Percentiles rank a stretch among this genome's conserved stretches.
Evolutionary conservation across 176 grass and related monocot genomes (phyloP).

Genomic region (Olyra latifolia): DNA sequence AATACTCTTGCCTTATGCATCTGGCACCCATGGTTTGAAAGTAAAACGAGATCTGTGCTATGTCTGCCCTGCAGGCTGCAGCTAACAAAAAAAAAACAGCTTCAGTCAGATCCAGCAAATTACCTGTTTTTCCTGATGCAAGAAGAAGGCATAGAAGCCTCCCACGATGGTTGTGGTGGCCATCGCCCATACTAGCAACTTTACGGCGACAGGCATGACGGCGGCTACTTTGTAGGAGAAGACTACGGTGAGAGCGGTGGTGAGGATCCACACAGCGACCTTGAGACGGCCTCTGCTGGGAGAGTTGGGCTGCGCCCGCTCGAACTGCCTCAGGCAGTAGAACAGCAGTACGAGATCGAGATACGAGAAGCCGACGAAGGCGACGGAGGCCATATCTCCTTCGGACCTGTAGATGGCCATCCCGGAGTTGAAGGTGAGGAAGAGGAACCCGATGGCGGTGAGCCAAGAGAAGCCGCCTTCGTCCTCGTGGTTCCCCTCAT

Average conservation of each 20-base stretch:
- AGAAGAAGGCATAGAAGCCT: conserved; percentile 21
- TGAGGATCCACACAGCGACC: conserved; percentile 34
- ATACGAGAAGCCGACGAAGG: conserved; percentile 33
- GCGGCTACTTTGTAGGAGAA: conserved; percentile 20
- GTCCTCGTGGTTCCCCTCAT: too few species aligned
- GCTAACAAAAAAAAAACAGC: too few species aligned
- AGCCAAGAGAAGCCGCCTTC: conserved; percentile 20
- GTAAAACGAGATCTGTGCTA: too few species aligned
- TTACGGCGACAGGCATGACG: not conserved
- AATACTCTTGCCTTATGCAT: too few species aligned
- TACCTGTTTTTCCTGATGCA: not conserved
- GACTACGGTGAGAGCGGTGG: conserved; percentile 18
- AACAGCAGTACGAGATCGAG: conserved; percentile 14
- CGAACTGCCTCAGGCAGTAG: conserved; percentile 8
- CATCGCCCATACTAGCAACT: conserved; percentile 19
- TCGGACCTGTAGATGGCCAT: conserved; percentile 26
- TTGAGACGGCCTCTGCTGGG: not conserved
- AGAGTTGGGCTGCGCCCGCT: not conserved
- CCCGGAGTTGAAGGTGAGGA: conserved; percentile 37
- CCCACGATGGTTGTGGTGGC: not conserved
- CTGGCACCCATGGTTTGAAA: too few species aligned
- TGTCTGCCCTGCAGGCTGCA: too few species aligned
- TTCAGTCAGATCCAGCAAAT: too few species aligned
- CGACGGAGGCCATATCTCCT: not conserved
- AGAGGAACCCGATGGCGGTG: conserved; percentile 8